These are phyloP conservation scores for Hyphopichia burtonii DNA, from an alignment of 1,139 yeast species.

Conservation along the genomic window DNA sequence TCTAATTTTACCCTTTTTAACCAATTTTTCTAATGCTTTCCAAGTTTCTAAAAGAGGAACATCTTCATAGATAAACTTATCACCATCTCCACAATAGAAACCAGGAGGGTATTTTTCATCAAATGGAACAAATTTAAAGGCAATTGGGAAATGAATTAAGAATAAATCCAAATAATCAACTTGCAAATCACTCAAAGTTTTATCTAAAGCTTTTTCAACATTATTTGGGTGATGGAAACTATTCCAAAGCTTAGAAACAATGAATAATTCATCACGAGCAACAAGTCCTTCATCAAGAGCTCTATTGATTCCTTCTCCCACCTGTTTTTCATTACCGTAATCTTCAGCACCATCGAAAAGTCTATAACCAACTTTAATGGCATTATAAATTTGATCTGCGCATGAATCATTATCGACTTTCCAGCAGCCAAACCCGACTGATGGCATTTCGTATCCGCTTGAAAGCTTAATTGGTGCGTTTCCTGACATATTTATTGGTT, in stretches of 20 bases:
- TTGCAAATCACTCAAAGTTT: conserved; percentile 60
- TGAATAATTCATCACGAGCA: conserved; percentile 67
- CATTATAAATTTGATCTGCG: conserved; percentile 61
- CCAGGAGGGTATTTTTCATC: conserved; percentile 78
- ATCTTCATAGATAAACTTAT: conserved; percentile 57
- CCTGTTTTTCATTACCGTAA: conserved; percentile 74
- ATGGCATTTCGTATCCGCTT: conserved; percentile 62
- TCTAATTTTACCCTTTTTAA: conserved; percentile 60
- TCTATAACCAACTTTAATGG: conserved; percentile 71
- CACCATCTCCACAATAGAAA: conserved; percentile 63
- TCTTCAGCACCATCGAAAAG: conserved; percentile 76
- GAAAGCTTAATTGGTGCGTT: conserved; percentile 42
- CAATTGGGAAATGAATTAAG: conserved; percentile 80
- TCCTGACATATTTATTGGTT: conserved; percentile 17
- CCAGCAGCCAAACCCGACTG: conserved; percentile 70
- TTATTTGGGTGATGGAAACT: conserved; percentile 65
- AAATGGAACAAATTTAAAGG: conserved; percentile 68
- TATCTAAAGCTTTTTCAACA: conserved; percentile 57
- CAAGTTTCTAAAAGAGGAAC: conserved; percentile 79
- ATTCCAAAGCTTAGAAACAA: conserved; percentile 84
- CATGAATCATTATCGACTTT: conserved; percentile 57
- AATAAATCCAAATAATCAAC: conserved; percentile 72
- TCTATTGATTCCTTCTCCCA: conserved; percentile 64
- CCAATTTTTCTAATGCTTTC: conserved; percentile 68
- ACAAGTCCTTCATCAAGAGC: conserved; percentile 71